Conservation (phyloP, 768 basidiomycete species). For the Lactarius akahatsu region DNA sequence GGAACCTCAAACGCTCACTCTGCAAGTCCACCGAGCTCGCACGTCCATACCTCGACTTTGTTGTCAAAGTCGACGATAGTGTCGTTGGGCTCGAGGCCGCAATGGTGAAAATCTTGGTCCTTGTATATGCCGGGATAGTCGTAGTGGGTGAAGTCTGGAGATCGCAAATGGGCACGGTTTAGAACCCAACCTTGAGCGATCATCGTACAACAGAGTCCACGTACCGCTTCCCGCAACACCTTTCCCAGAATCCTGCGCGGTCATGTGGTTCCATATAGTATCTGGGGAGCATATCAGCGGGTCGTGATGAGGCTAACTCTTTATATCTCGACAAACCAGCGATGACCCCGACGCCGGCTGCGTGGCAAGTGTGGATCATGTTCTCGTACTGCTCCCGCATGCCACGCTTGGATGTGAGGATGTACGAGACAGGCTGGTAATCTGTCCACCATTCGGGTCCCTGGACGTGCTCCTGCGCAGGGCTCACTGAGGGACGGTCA, state of each 20-base stretch:
- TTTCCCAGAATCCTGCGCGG: slow-evolving; percentile 46
- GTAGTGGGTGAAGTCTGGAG: slow-evolving; percentile 49
- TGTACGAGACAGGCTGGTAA: slow-evolving; percentile 69
- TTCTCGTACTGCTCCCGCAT: slow-evolving; percentile 49
- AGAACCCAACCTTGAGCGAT: too few species aligned
- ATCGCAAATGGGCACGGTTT: background rate
- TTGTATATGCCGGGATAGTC: slow-evolving; percentile 36
- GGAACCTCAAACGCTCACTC: slow-evolving; percentile 37
- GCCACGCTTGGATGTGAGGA: slow-evolving; percentile 62
- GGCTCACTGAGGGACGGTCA: slow-evolving; percentile 39
- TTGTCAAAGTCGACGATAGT: slow-evolving; percentile 57
- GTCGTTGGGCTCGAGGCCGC: slow-evolving; percentile 53
- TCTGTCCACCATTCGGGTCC: slow-evolving; percentile 74
- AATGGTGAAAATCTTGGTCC: slow-evolving; percentile 59
- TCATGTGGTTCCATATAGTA: slow-evolving; percentile 70
- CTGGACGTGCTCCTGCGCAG: slow-evolving; percentile 55
- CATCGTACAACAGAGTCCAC: background rate
- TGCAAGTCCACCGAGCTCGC: slow-evolving; percentile 41
- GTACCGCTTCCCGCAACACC: slow-evolving; percentile 23
- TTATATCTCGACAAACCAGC: slow-evolving; percentile 33
- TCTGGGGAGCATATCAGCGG: slow-evolving; percentile 30
- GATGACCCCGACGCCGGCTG: slow-evolving; percentile 42
- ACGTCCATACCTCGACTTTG: slow-evolving; percentile 49
- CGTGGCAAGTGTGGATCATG: slow-evolving; percentile 43
- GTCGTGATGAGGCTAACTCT: slow-evolving; percentile 33